phyloP scores from a whole-genome alignment of 2,329 filamentous ascomycete genomes.

The Penicillium sp. region DNA sequence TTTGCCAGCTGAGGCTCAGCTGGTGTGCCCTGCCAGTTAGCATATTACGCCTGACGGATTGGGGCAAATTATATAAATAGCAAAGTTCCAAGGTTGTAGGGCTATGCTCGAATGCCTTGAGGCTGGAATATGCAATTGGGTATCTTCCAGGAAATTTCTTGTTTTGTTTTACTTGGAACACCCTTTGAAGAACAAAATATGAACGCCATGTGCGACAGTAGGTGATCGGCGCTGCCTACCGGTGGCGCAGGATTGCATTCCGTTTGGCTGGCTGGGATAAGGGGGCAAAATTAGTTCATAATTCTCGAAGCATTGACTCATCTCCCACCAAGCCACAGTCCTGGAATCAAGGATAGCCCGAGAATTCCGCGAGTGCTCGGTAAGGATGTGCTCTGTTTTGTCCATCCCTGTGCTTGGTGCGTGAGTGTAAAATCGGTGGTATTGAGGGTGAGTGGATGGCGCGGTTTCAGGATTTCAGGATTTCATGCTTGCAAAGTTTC shows the following conservation, averaged over 20 bases:
- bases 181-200: neutral
- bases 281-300: constrained; percentile 11
- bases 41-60: neutral
- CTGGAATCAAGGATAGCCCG: constrained; percentile 18
- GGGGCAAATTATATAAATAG: neutral
- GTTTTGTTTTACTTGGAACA: neutral
- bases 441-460: constrained; percentile 6
- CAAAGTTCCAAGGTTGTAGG: neutral
- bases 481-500: neutral
- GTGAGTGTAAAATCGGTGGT: constrained; percentile 17
- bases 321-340: constrained; percentile 5
- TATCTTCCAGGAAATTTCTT: too few relatives aligned
- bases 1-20: constrained; percentile 2
- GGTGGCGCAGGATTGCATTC: constrained; percentile 17
- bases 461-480: neutral
- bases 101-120: too few relatives aligned
- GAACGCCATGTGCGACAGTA: constrained; percentile 22
- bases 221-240: constrained; percentile 19
- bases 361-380: constrained; percentile 15
- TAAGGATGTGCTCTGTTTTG: constrained; percentile 17
- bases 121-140: too few relatives aligned
- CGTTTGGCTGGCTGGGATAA: constrained; percentile 11
- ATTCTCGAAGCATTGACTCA: constrained; percentile 20
- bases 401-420: constrained; percentile 22
- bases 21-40: too few relatives aligned